These are phyloP conservation scores for Fagus sylvatica DNA, from an alignment of 306 rosid genomes.

Conservation along the genomic window DNA sequence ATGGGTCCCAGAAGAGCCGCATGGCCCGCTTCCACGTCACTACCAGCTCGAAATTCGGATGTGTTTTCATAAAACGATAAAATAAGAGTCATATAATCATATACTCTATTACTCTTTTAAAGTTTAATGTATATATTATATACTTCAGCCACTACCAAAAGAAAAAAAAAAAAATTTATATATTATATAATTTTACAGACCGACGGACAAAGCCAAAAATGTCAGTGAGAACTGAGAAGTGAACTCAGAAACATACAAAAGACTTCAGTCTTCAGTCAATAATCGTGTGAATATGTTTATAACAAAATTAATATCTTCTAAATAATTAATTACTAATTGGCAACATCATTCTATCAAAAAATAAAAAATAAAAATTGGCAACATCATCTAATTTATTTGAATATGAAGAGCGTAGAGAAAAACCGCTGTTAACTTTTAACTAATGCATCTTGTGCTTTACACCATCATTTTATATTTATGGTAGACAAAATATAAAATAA, in stretches of 20 bases:
- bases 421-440: too few species aligned
- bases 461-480: too few species aligned
- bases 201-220: conserved; percentile 3
- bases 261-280: conserved; percentile 17
- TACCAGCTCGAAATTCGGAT: conserved; percentile 7
- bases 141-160: background rate
- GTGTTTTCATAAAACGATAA: conserved; percentile 48
- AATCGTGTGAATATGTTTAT: background rate
- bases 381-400: too few species aligned
- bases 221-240: background rate
- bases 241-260: conserved; percentile 16
- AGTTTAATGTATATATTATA: background rate
- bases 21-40: conserved; percentile 38
- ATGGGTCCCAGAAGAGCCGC: conserved; percentile 19
- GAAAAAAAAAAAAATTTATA: too few species aligned
- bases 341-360: too few species aligned
- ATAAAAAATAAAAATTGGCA: too few species aligned
- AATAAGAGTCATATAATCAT: conserved; percentile 34
- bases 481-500: too few species aligned
- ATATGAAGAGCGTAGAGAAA: too few species aligned
- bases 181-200: too few species aligned
- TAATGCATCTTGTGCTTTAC: too few species aligned
- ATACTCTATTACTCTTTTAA: background rate
- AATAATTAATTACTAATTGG: too few species aligned
- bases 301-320: background rate